Conservation (phyloP, 768 basidiomycete genomes). For the Holtermanniella nyarrowii region DNA sequence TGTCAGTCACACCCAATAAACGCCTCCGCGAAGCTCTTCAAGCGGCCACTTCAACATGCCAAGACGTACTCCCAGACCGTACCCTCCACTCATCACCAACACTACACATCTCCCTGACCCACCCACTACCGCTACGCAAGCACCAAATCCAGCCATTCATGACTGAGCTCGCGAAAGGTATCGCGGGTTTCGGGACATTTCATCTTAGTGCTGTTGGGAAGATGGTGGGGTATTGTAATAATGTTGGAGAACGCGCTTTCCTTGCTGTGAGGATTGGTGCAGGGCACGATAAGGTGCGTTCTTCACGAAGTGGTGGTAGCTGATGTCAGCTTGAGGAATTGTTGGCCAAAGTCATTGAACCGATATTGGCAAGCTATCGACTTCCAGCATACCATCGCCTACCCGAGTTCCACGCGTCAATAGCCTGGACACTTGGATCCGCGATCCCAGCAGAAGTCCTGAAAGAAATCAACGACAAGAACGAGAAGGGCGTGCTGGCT, state of each 20-base stretch:
- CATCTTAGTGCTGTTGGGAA: conserved; percentile 59
- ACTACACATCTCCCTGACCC: conserved; percentile 75
- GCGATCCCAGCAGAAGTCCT: background rate
- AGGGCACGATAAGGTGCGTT: conserved; percentile 62
- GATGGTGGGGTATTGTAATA: conserved; percentile 50
- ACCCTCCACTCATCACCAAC: conserved; percentile 40
- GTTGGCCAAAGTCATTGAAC: conserved; percentile 52
- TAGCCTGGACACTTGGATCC: conserved; percentile 64
- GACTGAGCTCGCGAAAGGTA: conserved; percentile 5
- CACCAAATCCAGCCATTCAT: conserved; percentile 49
- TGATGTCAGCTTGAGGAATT: conserved; percentile 49
- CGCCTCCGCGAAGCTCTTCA: conserved; percentile 46
- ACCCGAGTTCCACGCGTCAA: conserved; percentile 79
- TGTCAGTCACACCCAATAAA: conserved; percentile 43
- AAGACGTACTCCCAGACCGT: conserved; percentile 34
- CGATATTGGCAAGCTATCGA: conserved; percentile 52
- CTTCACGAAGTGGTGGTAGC: conserved; percentile 2
- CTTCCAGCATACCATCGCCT: conserved; percentile 69
- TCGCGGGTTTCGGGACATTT: conserved; percentile 4
- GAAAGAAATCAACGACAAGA: background rate
- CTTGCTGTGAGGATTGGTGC: conserved; percentile 72
- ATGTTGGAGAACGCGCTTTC: conserved; percentile 52
- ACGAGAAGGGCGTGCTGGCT: background rate
- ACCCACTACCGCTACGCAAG: conserved; percentile 66
- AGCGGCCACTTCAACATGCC: conserved; percentile 46